Percentiles rank a stretch among this genome's conserved stretches.
Evolutionary conservation across 169 alveolate species (phyloP).

Genomic region (Theileria parva): DNA sequence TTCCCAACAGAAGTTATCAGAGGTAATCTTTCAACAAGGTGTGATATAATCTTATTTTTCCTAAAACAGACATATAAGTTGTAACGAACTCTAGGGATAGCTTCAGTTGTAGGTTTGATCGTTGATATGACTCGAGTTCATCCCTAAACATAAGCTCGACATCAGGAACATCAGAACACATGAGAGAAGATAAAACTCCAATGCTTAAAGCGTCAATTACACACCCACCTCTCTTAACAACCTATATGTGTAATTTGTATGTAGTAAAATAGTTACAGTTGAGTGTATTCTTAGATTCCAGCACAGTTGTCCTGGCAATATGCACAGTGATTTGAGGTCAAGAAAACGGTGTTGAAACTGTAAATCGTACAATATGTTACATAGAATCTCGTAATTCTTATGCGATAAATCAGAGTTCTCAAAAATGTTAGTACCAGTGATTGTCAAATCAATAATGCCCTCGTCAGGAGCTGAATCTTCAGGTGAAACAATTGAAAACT

Average conservation of each 20-base stretch:
- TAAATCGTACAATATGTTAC: conserved; percentile 49
- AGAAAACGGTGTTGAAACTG: conserved; percentile 57
- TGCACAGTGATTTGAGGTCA: conserved; percentile 63
- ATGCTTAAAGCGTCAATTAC: conserved; percentile 69
- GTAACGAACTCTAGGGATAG: neutral
- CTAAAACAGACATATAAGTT: neutral
- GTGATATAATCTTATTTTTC: conserved; percentile 19
- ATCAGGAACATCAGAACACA: conserved; percentile 63
- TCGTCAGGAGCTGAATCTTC: conserved; percentile 38
- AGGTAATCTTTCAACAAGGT: conserved; percentile 31
- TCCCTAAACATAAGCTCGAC: conserved; percentile 60
- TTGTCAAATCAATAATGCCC: conserved; percentile 44
- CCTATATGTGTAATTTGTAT: conserved; percentile 30
- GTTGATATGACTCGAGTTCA: conserved; percentile 51
- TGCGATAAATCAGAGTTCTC: conserved; percentile 59
- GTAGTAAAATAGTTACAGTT: conserved; percentile 10
- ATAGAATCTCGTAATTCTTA: conserved; percentile 53
- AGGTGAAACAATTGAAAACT: conserved; percentile 51
- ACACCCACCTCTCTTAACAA: conserved; percentile 73
- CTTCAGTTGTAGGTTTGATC: conserved; percentile 42
- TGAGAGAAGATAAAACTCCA: conserved; percentile 68
- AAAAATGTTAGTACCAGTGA: conserved; percentile 38
- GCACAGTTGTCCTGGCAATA: conserved; percentile 66
- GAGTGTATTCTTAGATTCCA: conserved; percentile 71
- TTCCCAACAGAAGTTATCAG: conserved; percentile 35